Evolutionary conservation across 352 stramenopile species (phyloP).

Genomic region (Elongisporangium prolatum): DNA sequence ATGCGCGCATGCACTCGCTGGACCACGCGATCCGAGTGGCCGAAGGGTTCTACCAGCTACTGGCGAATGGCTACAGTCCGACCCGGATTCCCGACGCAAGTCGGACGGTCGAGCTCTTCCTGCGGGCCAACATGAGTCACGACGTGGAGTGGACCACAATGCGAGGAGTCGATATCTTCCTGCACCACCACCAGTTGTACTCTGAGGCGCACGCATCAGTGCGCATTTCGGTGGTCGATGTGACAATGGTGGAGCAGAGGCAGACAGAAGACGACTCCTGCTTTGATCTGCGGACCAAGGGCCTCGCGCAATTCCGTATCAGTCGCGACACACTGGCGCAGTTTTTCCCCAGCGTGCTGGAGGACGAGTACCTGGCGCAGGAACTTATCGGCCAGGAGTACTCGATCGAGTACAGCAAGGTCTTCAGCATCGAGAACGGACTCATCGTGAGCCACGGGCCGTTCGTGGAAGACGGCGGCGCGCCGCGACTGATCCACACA

Average conservation of each 20-base stretch:
- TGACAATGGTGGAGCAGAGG: constrained; percentile 16
- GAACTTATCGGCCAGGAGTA: constrained; percentile 56
- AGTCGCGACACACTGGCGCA: constrained; percentile 34
- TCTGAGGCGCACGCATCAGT: constrained; percentile 26
- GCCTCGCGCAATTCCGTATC: constrained; percentile 31
- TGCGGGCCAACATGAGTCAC: constrained; percentile 32
- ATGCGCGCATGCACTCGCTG: constrained; percentile 23
- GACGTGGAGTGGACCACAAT: constrained; percentile 52
- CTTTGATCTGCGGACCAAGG: constrained; percentile 37
- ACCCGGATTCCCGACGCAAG: constrained; percentile 12
- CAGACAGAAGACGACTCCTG: not conserved
- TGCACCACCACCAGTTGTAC: constrained; percentile 38
- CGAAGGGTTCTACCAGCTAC: constrained; percentile 38
- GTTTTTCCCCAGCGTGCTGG: constrained; percentile 45
- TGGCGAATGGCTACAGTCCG: constrained; percentile 33
- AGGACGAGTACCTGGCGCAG: constrained; percentile 46
- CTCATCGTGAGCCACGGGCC: not conserved
- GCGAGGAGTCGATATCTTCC: constrained; percentile 41
- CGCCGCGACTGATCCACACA: not conserved
- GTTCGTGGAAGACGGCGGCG: not conserved
- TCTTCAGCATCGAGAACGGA: constrained; percentile 49
- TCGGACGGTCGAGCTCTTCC: constrained; percentile 20
- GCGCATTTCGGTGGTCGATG: constrained; percentile 17
- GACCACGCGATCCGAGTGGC: constrained; percentile 26
- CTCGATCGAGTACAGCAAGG: constrained; percentile 60